These are phyloP conservation scores for Celoporthe dispersa DNA, from an alignment of 2,329 filamentous ascomycete species.

Conservation along the genomic window DNA sequence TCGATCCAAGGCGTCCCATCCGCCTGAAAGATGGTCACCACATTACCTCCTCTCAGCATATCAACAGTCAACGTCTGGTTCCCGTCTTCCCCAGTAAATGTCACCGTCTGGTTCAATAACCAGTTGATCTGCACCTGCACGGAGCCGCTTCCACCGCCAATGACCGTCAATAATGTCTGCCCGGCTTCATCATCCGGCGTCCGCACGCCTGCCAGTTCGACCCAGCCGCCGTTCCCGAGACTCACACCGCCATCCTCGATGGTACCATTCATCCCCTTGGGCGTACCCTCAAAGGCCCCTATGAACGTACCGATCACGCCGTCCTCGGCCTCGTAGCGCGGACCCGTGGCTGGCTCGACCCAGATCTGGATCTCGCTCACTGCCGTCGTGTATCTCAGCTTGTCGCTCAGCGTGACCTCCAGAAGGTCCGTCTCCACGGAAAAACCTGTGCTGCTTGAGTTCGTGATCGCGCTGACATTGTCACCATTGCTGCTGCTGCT, in stretches of 20 bases:
- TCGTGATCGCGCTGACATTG: background rate
- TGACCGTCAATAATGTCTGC: background rate
- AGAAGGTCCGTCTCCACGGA: background rate
- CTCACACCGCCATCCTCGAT: background rate
- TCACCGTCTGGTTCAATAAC: background rate
- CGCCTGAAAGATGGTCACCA: background rate
- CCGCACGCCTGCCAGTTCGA: background rate
- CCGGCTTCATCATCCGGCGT: background rate
- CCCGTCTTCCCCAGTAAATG: background rate
- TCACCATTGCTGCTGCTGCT: background rate
- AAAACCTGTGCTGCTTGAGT: background rate
- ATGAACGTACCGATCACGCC: background rate
- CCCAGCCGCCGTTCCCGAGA: background rate
- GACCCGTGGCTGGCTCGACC: background rate
- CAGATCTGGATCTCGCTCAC: conserved; percentile 6
- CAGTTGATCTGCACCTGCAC: conserved; percentile 4
- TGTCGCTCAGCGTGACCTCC: conserved; percentile 3
- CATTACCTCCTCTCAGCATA: background rate
- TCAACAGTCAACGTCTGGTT: background rate
- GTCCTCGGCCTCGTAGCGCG: conserved; percentile 15
- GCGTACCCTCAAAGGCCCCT: conserved; percentile 5
- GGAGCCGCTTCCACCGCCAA: background rate
- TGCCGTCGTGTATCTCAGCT: background rate
- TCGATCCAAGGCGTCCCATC: background rate
- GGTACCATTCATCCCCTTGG: background rate